Evolutionary conservation across 75 land plant genomes (phyloP), one percentile per base, ranked within the genome.

Genomic region (Pseudotsuga menziesii): DNA sequence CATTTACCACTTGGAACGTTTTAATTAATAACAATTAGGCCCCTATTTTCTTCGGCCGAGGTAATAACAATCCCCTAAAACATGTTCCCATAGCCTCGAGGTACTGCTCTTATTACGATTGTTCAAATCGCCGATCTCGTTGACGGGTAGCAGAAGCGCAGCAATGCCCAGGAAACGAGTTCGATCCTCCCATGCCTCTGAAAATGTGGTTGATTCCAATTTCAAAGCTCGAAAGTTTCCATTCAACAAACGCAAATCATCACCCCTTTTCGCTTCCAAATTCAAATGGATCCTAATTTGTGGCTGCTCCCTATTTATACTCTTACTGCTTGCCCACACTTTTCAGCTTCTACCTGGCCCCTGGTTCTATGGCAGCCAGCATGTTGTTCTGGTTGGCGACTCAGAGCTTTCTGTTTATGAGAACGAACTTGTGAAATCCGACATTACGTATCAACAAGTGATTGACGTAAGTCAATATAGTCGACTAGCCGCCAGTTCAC

Each of bases 371-470:
- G 39, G 8, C 3, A 64, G 69, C 17, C 3, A 32, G 39, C 39
- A 17, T 64, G 39, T 19, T 15, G 4, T 63, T 15, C 15, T 4
- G 13, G 39, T 17, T 17, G 69, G 41, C 69, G 69, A 63, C 17
- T 63, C 36, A 39, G 23, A 36, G 25, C 76, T 81, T 20, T 82
- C 85, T 70, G 88, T 92, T 23, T 69, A 82, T 67, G 86, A 86
- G 36, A 74, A 82, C 6, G 87, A 88, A 6, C 92, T 92, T 52
- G 89, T 94, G 15, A 88, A 85, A 36, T 22, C 82, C 20, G 74
- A 89, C 27, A 63, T 86, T 15, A 52, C 63, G 15, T 88, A 69
- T 57, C 76, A 74, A 20, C 86, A 92, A 26, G 82, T 93, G 67
- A 83, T 93, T 57, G 72, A 78, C 62, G 96, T 93, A 82, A 76